Conservation (phyloP, 73 alveolate genomes). For the Paramecium sexaurelia region DNA sequence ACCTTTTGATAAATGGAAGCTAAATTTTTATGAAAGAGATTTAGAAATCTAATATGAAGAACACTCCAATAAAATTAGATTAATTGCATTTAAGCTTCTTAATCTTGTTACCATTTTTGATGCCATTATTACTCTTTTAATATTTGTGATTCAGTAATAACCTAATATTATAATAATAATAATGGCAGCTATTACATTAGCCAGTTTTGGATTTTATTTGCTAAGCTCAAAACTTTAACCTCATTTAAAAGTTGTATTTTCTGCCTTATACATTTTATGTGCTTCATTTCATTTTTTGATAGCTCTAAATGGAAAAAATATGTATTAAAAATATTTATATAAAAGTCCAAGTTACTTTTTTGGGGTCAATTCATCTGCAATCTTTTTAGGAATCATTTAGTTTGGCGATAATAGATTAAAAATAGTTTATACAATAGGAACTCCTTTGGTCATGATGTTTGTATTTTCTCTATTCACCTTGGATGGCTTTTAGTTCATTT, state of each 20-base stretch:
- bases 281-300: not conserved
- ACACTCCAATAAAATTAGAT: not conserved
- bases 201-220: not conserved
- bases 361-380: not conserved
- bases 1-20: constrained; percentile 8
- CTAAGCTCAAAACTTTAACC: not conserved
- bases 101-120: not conserved
- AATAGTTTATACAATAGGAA: not conserved
- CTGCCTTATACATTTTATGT: not conserved
- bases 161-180: not conserved
- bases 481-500: not conserved
- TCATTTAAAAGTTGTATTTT: not conserved
- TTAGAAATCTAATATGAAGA: not conserved
- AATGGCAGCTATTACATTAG: not conserved
- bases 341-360: not conserved
- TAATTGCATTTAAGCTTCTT: not conserved
- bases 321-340: not conserved
- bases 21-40: not conserved
- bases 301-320: not conserved
- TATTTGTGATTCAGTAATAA: not conserved
- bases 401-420: not conserved
- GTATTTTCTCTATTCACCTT: not conserved
- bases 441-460: not conserved
- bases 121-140: not conserved
- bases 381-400: not conserved